A percentile compares a stretch with the other conserved stretches of the same genome.
Evolutionary conservation across 2,329 filamentous ascomycete species (phyloP).

Genomic region (Diaporthe sp.): DNA sequence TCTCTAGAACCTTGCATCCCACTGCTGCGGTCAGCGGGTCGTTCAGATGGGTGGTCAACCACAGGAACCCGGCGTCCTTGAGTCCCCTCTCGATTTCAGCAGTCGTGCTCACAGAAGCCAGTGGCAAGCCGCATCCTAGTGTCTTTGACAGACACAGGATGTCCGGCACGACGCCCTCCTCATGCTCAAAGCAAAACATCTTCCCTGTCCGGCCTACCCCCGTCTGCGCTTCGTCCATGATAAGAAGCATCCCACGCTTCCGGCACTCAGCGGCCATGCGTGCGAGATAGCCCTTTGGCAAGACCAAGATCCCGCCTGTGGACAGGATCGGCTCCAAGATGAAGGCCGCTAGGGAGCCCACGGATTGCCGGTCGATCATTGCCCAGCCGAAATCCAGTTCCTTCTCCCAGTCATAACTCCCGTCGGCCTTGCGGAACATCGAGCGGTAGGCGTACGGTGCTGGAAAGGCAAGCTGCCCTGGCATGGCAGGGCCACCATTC

Average conservation of each 20-base stretch:
- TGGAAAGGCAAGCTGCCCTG: constrained; percentile 70
- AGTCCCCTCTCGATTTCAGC: constrained; percentile 60
- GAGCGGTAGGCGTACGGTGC: constrained; percentile 74
- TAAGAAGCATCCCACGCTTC: constrained; percentile 68
- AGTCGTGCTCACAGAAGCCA: constrained; percentile 64
- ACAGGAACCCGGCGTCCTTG: constrained; percentile 60
- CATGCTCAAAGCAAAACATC: constrained; percentile 71
- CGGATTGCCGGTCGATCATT: constrained; percentile 70
- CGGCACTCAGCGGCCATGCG: constrained; percentile 65
- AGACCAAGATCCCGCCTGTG: constrained; percentile 67
- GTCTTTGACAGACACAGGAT: constrained; percentile 68
- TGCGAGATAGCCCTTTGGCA: constrained; percentile 68
- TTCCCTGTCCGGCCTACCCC: constrained; percentile 68
- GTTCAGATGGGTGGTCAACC: constrained; percentile 67
- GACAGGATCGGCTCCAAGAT: constrained; percentile 73
- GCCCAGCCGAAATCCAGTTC: constrained; percentile 74
- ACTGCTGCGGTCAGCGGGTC: constrained; percentile 67
- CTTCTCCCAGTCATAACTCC: constrained; percentile 74
- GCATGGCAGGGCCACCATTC: constrained; percentile 61
- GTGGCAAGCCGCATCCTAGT: constrained; percentile 64
- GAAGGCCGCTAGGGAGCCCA: constrained; percentile 72
- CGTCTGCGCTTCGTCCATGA: constrained; percentile 73
- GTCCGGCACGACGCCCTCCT: constrained; percentile 62
- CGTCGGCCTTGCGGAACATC: constrained; percentile 69
- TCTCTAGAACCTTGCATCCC: constrained; percentile 67